phyloP scores from a whole-genome alignment of 1,284 basidiomycete genomes.

The Leucoagaricus sp. region DNA sequence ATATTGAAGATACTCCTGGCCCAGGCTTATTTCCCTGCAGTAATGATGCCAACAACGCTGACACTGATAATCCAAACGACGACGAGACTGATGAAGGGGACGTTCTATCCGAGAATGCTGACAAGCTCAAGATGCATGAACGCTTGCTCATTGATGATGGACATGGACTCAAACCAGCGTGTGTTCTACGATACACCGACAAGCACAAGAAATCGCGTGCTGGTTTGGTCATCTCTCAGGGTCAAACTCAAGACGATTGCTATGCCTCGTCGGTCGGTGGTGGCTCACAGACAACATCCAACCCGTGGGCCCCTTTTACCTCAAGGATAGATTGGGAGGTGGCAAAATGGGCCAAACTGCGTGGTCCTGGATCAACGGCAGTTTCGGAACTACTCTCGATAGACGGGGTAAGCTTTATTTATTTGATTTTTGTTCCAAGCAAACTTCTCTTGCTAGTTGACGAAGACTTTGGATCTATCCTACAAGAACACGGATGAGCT shows the following conservation, averaged over 20 bases:
- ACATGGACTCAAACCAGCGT: neutral
- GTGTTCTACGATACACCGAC: neutral
- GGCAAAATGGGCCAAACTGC: slow-evolving; percentile 33
- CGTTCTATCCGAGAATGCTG: too few relatives aligned
- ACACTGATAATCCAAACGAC: too few relatives aligned
- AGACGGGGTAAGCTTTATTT: slow-evolving; percentile 29
- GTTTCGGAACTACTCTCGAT: slow-evolving; percentile 31
- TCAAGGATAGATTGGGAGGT: slow-evolving; percentile 33
- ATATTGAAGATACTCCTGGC: too few relatives aligned
- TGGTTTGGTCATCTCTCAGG: neutral
- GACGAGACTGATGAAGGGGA: too few relatives aligned
- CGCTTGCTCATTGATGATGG: neutral
- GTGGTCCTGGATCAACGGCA: slow-evolving; percentile 30
- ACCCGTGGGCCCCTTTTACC: slow-evolving; percentile 14
- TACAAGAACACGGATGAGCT: slow-evolving; percentile 22
- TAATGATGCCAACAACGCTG: too few relatives aligned
- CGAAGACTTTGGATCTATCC: slow-evolving; percentile 20
- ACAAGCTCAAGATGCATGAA: neutral
- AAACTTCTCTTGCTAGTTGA: slow-evolving; percentile 19
- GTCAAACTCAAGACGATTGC: too few relatives aligned
- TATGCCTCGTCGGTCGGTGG: neutral
- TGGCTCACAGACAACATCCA: neutral
- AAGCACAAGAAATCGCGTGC: neutral
- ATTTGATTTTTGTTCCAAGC: too few relatives aligned
- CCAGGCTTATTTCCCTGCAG: too few relatives aligned